Percentiles rank a stretch among this genome's conserved stretches.
These are phyloP conservation scores for Backusella circina DNA, from an alignment of 192 early-diverging fungal species.

Conservation along the genomic window DNA sequence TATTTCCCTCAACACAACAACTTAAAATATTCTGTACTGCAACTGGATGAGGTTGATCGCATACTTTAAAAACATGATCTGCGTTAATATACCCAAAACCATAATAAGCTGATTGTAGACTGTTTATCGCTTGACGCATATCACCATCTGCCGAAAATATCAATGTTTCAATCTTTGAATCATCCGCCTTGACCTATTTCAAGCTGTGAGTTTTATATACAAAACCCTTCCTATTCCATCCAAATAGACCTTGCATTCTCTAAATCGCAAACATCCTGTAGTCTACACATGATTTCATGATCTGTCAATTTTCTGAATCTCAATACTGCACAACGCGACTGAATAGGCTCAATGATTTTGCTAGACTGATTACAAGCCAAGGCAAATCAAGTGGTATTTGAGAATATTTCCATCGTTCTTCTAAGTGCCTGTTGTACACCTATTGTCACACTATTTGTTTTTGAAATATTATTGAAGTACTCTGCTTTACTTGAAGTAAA, in stretches of 20 bases:
- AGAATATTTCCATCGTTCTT: slow-evolving; percentile 98
- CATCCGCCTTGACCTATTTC: slow-evolving; percentile 72
- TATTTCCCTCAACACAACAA: slow-evolving; percentile 62
- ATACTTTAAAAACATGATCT: slow-evolving; percentile 96
- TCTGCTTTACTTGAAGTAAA: no score
- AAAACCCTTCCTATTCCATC: background rate
- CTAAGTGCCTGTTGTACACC: slow-evolving; percentile 97
- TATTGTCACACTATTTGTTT: slow-evolving; percentile 97
- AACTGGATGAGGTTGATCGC: slow-evolving; percentile 94
- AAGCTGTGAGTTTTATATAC: background rate
- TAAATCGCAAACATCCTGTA: slow-evolving; percentile 77
- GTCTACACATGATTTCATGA: slow-evolving; percentile 72
- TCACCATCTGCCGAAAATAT: slow-evolving; percentile 97
- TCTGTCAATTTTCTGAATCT: slow-evolving; percentile 79
- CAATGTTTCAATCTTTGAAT: slow-evolving; percentile 88
- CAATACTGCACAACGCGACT: slow-evolving; percentile 91
- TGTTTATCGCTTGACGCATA: slow-evolving; percentile 98
- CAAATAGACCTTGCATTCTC: slow-evolving; percentile 60
- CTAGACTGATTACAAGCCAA: slow-evolving; percentile 93
- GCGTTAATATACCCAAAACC: slow-evolving; percentile 83
- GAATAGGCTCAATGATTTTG: slow-evolving; percentile 99
- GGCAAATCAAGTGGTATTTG: slow-evolving; percentile 92
- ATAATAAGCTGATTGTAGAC: slow-evolving; percentile 85
- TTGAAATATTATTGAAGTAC: no score
- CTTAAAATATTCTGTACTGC: slow-evolving; percentile 71